Evolutionary conservation across 2,329 filamentous ascomycete species (phyloP).

Genomic region (Kalaharituber pfeilii): DNA sequence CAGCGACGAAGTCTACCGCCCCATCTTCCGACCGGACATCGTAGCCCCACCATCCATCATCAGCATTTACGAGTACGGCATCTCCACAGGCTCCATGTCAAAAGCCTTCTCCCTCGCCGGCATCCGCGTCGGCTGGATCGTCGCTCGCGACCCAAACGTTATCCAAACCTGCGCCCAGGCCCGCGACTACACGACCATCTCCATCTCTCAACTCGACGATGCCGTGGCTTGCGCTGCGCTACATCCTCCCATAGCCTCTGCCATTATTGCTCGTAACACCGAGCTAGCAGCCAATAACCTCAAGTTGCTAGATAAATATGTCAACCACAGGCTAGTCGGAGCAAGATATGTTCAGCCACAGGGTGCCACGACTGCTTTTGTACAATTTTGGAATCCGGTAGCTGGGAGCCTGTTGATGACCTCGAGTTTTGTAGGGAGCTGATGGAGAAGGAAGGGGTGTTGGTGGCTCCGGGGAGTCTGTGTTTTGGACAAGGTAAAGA

Average conservation of each 20-base stretch:
- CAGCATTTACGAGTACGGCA: constrained; percentile 33
- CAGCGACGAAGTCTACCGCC: constrained; percentile 66
- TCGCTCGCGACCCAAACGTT: constrained; percentile 51
- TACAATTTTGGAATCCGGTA: not conserved
- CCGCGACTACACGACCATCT: constrained; percentile 72
- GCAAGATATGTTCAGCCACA: not conserved
- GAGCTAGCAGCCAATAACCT: constrained; percentile 28
- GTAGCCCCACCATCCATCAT: too few species aligned
- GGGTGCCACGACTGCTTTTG: not conserved
- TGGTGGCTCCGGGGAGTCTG: constrained; percentile 54
- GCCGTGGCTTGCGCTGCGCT: too few species aligned
- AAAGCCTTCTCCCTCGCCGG: constrained; percentile 71
- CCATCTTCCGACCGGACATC: too few species aligned
- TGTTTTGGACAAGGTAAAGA: constrained; percentile 38
- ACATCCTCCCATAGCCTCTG: constrained; percentile 45
- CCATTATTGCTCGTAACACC: constrained; percentile 45
- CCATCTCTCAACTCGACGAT: constrained; percentile 69
- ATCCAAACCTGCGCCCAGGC: constrained; percentile 46
- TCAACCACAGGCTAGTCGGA: not conserved
- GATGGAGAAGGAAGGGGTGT: constrained; percentile 49
- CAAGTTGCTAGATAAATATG: not conserved
- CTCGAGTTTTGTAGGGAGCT: constrained; percentile 53
- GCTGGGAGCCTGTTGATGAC: constrained; percentile 35
- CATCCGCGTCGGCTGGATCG: constrained; percentile 68
- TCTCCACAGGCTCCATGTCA: constrained; percentile 65